These are phyloP conservation scores for Boletus rex-veris DNA, from an alignment of 768 basidiomycete species.

Conservation along the genomic window DNA sequence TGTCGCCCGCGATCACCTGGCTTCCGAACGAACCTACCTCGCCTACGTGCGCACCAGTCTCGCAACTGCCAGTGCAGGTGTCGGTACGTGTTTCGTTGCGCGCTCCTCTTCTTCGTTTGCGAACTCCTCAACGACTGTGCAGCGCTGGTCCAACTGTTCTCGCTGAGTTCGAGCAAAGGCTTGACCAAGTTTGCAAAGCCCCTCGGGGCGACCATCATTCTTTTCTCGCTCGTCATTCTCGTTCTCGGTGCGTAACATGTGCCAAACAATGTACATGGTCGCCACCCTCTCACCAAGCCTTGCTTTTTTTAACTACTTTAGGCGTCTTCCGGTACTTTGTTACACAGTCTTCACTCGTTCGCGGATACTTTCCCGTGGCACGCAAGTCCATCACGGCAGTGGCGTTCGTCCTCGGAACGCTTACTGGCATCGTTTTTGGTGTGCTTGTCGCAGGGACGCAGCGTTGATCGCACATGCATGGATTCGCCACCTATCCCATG, in stretches of 20 bases:
- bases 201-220: constrained; percentile 48
- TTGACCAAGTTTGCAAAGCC: constrained; percentile 41
- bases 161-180: constrained; percentile 22
- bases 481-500: neutral
- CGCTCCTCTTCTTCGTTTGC: too few species aligned
- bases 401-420: constrained; percentile 35
- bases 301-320: constrained; percentile 15
- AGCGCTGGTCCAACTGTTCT: constrained; percentile 57
- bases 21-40: constrained; percentile 60
- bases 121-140: neutral
- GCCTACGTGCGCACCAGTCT: constrained; percentile 66
- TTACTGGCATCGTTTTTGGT: constrained; percentile 44
- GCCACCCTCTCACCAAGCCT: neutral
- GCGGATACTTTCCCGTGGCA: constrained; percentile 55
- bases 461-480: neutral
- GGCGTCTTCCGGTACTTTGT: constrained; percentile 52
- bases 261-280: neutral
- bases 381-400: constrained; percentile 42
- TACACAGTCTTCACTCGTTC: constrained; percentile 47
- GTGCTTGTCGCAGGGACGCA: constrained; percentile 35
- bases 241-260: constrained; percentile 38
- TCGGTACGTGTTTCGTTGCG: constrained; percentile 39
- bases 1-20: constrained; percentile 62
- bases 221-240: constrained; percentile 47
- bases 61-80: constrained; percentile 54